phyloP scores from a whole-genome alignment of 129 eudicot species.

The Dittrichia graveolens region DNA sequence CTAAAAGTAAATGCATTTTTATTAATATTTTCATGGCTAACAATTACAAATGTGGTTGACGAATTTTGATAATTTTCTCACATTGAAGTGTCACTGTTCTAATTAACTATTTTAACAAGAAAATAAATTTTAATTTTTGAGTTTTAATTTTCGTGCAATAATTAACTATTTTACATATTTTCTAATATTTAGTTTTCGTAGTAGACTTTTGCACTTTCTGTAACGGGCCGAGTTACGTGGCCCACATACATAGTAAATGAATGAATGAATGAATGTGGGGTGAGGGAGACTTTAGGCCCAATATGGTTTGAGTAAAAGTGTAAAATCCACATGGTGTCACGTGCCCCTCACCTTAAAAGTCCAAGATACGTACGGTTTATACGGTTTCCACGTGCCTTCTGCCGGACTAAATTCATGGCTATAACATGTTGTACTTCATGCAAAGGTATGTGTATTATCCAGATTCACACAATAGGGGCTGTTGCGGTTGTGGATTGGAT shows the following conservation, averaged over 20 bases:
- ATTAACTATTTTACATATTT: too few relatives aligned
- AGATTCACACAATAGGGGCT: constrained; percentile 18
- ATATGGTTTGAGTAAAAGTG: neutral
- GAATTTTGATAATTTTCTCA: too few relatives aligned
- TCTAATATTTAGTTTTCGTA: too few relatives aligned
- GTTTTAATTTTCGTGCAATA: too few relatives aligned
- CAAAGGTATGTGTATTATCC: constrained; percentile 9
- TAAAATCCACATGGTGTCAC: constrained; percentile 34
- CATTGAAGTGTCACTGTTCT: too few relatives aligned
- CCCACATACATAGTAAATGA: neutral
- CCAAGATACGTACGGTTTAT: constrained; percentile 37
- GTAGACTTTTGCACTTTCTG: neutral
- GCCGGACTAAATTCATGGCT: neutral
- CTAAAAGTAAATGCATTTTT: too few relatives aligned
- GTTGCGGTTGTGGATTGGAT: constrained; percentile 16
- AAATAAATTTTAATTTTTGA: too few relatives aligned
- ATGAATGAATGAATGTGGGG: constrained; percentile 26
- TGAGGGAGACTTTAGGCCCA: constrained; percentile 24
- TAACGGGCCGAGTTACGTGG: constrained; percentile 12
- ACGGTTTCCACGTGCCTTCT: constrained; percentile 33
- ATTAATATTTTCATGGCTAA: too few relatives aligned
- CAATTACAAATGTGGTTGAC: too few relatives aligned
- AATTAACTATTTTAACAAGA: too few relatives aligned
- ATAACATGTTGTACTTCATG: constrained; percentile 21
- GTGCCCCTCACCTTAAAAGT: constrained; percentile 28